Evolutionary conservation across 805 yeast species (phyloP).

Genomic region (Candida tallmaniae): DNA sequence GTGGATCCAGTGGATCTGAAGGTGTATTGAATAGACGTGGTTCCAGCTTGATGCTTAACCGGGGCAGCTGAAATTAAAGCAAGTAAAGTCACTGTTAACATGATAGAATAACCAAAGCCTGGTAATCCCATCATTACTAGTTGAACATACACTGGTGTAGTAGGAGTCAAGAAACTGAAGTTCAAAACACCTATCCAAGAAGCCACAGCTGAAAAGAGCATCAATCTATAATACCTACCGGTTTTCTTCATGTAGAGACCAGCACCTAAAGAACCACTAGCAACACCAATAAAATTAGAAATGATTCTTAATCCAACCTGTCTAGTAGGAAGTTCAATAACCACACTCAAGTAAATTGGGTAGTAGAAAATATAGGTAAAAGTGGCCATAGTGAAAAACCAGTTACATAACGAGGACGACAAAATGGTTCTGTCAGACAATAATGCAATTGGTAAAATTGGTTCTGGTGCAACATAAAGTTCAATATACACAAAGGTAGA

Average conservation of each 20-base stretch:
- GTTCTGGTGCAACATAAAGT: constrained; percentile 49
- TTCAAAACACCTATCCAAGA: constrained; percentile 44
- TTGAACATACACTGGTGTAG: constrained; percentile 16
- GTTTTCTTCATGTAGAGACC: constrained; percentile 32
- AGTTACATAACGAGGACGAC: constrained; percentile 61
- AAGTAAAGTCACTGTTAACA: constrained; percentile 66
- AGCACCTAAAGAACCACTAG: constrained; percentile 30
- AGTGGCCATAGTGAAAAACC: constrained; percentile 67
- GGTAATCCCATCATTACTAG: constrained; percentile 41
- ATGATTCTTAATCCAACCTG: constrained; percentile 54
- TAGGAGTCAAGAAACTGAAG: constrained; percentile 22
- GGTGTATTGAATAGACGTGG: constrained; percentile 87
- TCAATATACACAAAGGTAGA: constrained; percentile 49
- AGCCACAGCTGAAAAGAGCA: constrained; percentile 37
- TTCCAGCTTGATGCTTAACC: constrained; percentile 66
- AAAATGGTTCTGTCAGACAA: constrained; percentile 56
- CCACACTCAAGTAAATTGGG: constrained; percentile 64
- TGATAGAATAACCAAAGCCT: constrained; percentile 63
- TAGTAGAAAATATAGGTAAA: constrained; percentile 62
- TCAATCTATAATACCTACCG: constrained; percentile 55
- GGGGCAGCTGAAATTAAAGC: constrained; percentile 78
- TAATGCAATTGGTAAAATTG: constrained; percentile 62
- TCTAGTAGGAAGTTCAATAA: constrained; percentile 48
- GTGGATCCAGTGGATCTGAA: constrained; percentile 87
- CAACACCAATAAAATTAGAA: constrained; percentile 67